These are phyloP conservation scores for Xerocomus amazonicus DNA, from an alignment of 1,284 basidiomycete genomes.

Conservation along the genomic window DNA sequence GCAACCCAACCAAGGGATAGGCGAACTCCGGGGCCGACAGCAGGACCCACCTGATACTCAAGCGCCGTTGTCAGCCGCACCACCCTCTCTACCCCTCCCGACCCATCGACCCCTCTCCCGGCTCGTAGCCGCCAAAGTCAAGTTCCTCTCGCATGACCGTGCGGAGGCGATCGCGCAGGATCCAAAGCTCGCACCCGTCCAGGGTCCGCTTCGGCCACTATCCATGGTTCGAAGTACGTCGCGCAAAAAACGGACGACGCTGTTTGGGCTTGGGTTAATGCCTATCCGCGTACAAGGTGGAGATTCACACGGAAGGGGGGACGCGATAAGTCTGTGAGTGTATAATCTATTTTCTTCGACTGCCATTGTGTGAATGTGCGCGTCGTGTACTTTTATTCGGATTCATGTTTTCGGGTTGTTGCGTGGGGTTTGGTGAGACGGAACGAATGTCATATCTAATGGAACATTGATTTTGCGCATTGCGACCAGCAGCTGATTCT, in stretches of 20 bases:
- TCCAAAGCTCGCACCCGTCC: slow-evolving; percentile 34
- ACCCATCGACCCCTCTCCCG: slow-evolving; percentile 8
- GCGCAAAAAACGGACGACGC: slow-evolving; percentile 11
- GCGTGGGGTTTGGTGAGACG: too few relatives aligned
- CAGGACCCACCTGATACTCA: background rate
- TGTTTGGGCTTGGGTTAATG: slow-evolving; percentile 26
- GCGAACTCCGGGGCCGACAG: background rate
- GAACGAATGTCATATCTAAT: too few relatives aligned
- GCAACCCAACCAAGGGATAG: slow-evolving; percentile 5
- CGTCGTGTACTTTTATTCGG: too few relatives aligned
- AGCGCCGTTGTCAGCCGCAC: background rate
- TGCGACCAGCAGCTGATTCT: too few relatives aligned
- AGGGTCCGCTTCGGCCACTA: slow-evolving; percentile 30
- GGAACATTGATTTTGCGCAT: too few relatives aligned
- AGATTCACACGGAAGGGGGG: background rate
- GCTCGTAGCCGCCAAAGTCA: slow-evolving; percentile 15
- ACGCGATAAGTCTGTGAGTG: slow-evolving; percentile 4
- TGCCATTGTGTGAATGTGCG: too few relatives aligned
- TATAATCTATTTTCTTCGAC: too few relatives aligned
- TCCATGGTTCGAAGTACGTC: slow-evolving; percentile 21
- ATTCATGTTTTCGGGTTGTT: too few relatives aligned
- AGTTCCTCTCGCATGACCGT: slow-evolving; percentile 24
- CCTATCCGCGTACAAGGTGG: background rate
- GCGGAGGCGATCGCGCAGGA: slow-evolving; percentile 26
- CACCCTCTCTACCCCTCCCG: background rate